Percentiles rank a stretch among this genome's conserved stretches.
Evolutionary conservation across 768 basidiomycete species (phyloP).

Genomic region (Leucogyrophana mollusca): DNA sequence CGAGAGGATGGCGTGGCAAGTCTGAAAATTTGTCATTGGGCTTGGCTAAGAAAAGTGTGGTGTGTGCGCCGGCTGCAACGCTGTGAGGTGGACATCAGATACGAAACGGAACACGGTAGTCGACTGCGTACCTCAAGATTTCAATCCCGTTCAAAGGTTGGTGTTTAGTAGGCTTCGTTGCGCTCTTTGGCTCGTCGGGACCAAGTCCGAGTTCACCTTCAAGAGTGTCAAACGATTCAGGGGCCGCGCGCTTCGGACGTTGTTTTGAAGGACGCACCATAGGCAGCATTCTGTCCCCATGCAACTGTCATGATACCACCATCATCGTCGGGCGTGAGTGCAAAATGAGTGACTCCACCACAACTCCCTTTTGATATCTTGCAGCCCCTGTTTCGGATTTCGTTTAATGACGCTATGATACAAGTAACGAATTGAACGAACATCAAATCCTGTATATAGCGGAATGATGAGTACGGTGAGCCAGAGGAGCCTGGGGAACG

Average conservation of each 20-base stretch:
- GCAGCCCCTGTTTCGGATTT: conserved; percentile 57
- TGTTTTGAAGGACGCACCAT: conserved; percentile 59
- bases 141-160: conserved; percentile 72
- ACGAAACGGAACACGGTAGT: conserved; percentile 1
- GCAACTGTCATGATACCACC: conserved; percentile 78
- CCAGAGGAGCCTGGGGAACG: conserved; percentile 73
- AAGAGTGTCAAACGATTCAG: conserved; percentile 1
- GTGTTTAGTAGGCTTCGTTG: conserved; percentile 78
- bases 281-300: conserved; percentile 86
- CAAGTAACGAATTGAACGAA: conserved; percentile 27
- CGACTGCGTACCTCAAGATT: conserved; percentile 46
- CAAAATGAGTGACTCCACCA: conserved; percentile 91
- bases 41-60: conserved; percentile 77
- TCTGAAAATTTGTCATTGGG: conserved; percentile 76
- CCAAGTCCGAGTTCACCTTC: conserved; percentile 81
- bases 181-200: conserved; percentile 77
- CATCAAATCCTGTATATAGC: conserved; percentile 86
- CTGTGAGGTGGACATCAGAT: conserved; percentile 37
- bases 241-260: too few relatives aligned
- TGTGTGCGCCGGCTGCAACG: conserved; percentile 84
- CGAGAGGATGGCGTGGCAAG: conserved; percentile 75
- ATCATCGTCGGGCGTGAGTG: conserved; percentile 73
- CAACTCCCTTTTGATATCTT: conserved; percentile 66
- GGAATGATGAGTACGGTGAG: conserved; percentile 85
- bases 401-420: conserved; percentile 3